phyloP scores from a whole-genome alignment of 177 flowering plant genomes.

The Vitis hybrid region DNA sequence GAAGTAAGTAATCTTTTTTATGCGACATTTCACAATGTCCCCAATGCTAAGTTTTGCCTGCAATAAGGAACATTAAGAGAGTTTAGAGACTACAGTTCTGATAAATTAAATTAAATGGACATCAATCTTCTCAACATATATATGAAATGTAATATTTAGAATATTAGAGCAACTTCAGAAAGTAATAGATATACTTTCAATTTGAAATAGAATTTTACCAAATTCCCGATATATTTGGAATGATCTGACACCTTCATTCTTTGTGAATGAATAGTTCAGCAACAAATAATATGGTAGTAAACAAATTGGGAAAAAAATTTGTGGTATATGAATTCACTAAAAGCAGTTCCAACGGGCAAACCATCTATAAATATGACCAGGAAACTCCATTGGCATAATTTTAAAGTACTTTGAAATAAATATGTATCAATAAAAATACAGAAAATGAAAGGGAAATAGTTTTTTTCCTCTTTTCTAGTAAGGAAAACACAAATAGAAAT shows the following conservation, averaged over 20 bases:
- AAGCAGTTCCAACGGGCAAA: background rate
- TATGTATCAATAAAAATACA: too few relatives aligned
- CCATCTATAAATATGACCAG: background rate
- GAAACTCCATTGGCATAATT: background rate
- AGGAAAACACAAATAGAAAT: too few relatives aligned
- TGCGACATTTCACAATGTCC: conserved; percentile 81
- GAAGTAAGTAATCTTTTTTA: conserved; percentile 82
- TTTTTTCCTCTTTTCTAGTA: too few relatives aligned
- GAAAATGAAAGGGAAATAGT: too few relatives aligned
- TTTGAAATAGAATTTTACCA: background rate
- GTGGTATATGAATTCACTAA: background rate
- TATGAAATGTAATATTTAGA: background rate
- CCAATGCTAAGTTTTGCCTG: conserved; percentile 84
- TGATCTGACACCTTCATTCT: too few relatives aligned
- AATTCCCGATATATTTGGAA: too few relatives aligned
- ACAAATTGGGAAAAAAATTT: too few relatives aligned
- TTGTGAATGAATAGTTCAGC: too few relatives aligned
- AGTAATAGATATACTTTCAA: background rate
- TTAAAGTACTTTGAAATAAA: background rate
- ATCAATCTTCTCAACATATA: background rate
- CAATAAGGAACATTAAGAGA: conserved; percentile 17
- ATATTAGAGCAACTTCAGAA: background rate
- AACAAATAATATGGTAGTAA: too few relatives aligned
- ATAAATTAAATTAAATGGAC: background rate
- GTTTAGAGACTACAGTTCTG: background rate